A percentile compares a stretch with the other conserved stretches of the same genome.
Evolutionary conservation across 73 alveolate genomes (phyloP).

Genomic region (Blepharisma japonicum): DNA sequence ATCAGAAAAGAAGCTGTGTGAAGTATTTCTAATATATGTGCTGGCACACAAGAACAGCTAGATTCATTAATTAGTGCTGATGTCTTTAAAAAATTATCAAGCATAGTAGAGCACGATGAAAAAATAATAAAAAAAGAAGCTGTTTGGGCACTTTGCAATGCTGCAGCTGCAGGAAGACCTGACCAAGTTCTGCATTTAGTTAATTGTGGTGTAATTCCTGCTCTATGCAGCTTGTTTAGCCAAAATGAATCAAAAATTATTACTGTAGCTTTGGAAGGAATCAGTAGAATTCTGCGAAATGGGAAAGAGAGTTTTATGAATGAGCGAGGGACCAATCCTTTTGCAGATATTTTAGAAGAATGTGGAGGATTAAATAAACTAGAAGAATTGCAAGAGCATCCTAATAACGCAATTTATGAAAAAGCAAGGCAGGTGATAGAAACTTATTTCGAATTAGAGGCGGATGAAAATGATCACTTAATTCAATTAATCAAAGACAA

Average conservation of each 20-base stretch:
- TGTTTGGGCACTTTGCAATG: conserved; percentile 89
- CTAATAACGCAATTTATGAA: conserved; percentile 77
- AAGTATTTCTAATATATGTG: conserved; percentile 90
- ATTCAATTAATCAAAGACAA: not conserved
- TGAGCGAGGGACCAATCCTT: conserved; percentile 47
- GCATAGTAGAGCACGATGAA: conserved; percentile 56
- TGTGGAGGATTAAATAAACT: conserved; percentile 71
- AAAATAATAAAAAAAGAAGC: conserved; percentile 86
- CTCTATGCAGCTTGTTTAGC: conserved; percentile 48
- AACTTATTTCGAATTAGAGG: conserved; percentile 72
- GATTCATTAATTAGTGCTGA: conserved; percentile 59
- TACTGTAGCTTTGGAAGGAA: conserved; percentile 87
- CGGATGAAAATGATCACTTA: conserved; percentile 38
- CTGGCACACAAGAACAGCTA: conserved; percentile 86
- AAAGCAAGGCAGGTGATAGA: conserved; percentile 77
- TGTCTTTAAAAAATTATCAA: conserved; percentile 55
- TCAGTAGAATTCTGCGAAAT: conserved; percentile 61
- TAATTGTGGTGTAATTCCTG: conserved; percentile 67
- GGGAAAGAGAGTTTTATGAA: conserved; percentile 52
- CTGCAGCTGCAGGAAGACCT: conserved; percentile 76
- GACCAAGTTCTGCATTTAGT: conserved; percentile 64
- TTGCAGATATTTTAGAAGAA: conserved; percentile 61
- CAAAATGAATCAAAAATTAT: conserved; percentile 69
- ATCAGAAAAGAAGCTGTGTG: conserved; percentile 94
- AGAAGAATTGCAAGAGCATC: conserved; percentile 86